phyloP scores from a whole-genome alignment of 257 asterid genomes.

The Primulina tabacum region DNA sequence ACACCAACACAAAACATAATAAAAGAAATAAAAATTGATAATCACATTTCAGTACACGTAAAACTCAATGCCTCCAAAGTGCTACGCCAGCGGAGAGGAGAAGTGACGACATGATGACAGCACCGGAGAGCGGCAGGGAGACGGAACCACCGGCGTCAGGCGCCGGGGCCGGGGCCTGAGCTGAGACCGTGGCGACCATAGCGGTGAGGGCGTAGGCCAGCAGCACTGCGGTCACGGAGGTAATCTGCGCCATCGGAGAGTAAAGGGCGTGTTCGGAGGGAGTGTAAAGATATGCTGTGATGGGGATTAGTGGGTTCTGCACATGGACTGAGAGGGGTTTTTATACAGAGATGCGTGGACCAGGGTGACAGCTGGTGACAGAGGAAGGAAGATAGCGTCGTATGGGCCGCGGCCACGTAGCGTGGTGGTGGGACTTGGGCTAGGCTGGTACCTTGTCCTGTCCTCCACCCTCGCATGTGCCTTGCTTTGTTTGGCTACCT shows the following conservation, averaged over 20 bases:
- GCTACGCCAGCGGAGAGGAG: background rate
- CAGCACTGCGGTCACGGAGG: background rate
- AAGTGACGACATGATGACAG: background rate
- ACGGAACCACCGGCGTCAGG: background rate
- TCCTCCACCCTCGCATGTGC: background rate
- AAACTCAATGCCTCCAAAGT: background rate
- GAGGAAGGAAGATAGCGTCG: background rate
- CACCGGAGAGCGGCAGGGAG: background rate
- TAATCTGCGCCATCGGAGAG: background rate
- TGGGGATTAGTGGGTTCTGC: background rate
- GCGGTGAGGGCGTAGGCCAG: background rate
- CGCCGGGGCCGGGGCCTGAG: background rate
- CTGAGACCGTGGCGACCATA: background rate
- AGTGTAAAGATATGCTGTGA: background rate
- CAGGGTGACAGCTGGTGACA: background rate
- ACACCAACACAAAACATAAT: background rate
- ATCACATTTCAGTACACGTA: background rate
- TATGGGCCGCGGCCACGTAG: background rate
- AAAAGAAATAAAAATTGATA: too few relatives aligned
- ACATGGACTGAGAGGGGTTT: background rate
- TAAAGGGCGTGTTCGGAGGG: background rate
- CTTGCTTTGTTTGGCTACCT: background rate
- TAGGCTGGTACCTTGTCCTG: background rate
- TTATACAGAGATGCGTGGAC: background rate
- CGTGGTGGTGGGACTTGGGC: background rate